These are phyloP conservation scores for Zostera marina DNA, from an alignment of 116 monocot species.

Conservation along the genomic window DNA sequence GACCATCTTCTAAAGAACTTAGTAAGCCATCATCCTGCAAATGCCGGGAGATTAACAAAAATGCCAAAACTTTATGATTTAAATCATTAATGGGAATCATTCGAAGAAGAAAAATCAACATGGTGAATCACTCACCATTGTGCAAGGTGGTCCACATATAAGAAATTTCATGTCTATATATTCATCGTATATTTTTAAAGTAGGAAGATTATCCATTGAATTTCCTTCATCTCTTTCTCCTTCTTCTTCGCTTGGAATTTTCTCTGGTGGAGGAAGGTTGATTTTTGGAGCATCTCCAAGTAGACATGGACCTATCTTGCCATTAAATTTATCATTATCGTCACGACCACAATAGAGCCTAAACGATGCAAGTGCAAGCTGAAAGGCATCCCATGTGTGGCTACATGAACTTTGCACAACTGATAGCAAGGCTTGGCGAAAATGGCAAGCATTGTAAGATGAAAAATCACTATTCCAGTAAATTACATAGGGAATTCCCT, in stretches of 20 bases:
- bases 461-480: slow-evolving; percentile 74
- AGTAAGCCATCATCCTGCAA: slow-evolving; percentile 64
- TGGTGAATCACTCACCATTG: slow-evolving; percentile 30
- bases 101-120: background rate
- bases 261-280: slow-evolving; percentile 29
- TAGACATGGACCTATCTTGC: slow-evolving; percentile 43
- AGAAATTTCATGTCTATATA: slow-evolving; percentile 54
- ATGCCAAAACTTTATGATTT: too few species aligned
- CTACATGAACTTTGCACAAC: slow-evolving; percentile 73
- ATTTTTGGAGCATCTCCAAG: slow-evolving; percentile 70
- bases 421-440: slow-evolving; percentile 56
- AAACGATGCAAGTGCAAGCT: slow-evolving; percentile 77
- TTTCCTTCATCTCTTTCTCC: slow-evolving; percentile 1
- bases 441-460: slow-evolving; percentile 53
- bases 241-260: slow-evolving; percentile 22
- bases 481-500: slow-evolving; percentile 83
- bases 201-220: slow-evolving; percentile 30
- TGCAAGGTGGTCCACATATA: slow-evolving; percentile 58
- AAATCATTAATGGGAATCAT: too few species aligned
- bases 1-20: slow-evolving; percentile 76
- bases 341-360: slow-evolving; percentile 41
- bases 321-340: slow-evolving; percentile 21
- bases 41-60: background rate
- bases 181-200: slow-evolving; percentile 71
- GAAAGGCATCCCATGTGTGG: slow-evolving; percentile 85